Base-by-base conservation (phyloP, 768 basidiomycete genomes). In the Mycena olivaceomarginata region DNA sequence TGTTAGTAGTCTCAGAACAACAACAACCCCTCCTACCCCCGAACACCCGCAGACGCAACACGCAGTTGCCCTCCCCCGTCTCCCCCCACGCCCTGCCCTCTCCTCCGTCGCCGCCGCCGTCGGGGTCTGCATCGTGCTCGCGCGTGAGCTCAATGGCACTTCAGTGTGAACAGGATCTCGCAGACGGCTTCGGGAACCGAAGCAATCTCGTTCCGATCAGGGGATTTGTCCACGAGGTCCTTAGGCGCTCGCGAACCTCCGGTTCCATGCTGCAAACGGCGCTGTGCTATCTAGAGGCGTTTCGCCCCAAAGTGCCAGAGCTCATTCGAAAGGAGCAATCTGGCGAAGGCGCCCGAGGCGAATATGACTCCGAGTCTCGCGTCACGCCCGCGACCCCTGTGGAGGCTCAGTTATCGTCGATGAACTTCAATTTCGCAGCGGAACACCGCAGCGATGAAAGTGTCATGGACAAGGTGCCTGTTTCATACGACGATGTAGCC, bases 201-300 rank as follows among this genome's bases (percentile, higher is more conserved):
- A n/a, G 51, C 51, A 53, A 53, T 9, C 51, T 53, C 51, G 51
- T 53, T 48, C 48, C 48, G 48, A 48, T 18, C 48, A 11, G 16
- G 15, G 48, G 48, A 48, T 98, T 98, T 81, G 95, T 98, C 40
- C 94, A 96, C 82, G 96, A 98, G 85, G 95, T 97, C 9, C 89
- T 98, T 18, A 91, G 95, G 67, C 94, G 97, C 46, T 97, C 95
- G 12, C 91, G 95, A 60, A 97, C 96, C 0, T 95, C 95, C 8
- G 95, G 94, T 56, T 92, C 90, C 56, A 95, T 97, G 4, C 89
- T 98, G 11, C 96, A 97, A 83, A 95, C 96, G 0, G 97, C 97
- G 0, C 86, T 97, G 0, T 96, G 97, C 83, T 97, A 97, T 82
- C 87, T 98, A 16, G 96, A 97, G 84, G 95, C 94, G 5, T 90